These are phyloP conservation scores for Bipolaris victoriae DNA, from an alignment of 2,329 filamentous ascomycete species.

Conservation along the genomic window DNA sequence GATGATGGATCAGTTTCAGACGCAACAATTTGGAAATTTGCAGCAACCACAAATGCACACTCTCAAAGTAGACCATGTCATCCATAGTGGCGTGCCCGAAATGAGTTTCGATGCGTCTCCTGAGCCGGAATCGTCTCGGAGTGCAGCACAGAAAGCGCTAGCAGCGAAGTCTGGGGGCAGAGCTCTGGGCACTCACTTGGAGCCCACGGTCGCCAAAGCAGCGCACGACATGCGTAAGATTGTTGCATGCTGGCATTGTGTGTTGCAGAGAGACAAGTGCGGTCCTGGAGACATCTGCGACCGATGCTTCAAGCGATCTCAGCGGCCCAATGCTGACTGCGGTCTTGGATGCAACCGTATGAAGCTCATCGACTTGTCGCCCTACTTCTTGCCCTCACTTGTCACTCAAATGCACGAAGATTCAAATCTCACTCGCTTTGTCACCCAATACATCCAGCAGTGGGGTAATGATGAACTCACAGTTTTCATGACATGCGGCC, in stretches of 20 bases:
- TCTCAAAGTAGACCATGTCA: constrained; percentile 12
- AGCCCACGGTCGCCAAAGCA: constrained; percentile 47
- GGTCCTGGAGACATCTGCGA: constrained; percentile 49
- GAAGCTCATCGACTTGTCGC: constrained; percentile 53
- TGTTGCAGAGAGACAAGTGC: constrained; percentile 56
- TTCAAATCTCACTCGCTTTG: constrained; percentile 50
- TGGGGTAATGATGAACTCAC: constrained; percentile 49
- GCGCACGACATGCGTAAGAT: constrained; percentile 55
- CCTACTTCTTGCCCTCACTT: constrained; percentile 53
- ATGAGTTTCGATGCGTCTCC: constrained; percentile 33
- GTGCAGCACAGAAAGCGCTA: constrained; percentile 29
- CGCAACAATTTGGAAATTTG: constrained; percentile 16
- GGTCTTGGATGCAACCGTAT: constrained; percentile 55
- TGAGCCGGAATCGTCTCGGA: constrained; percentile 32
- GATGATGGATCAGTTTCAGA: constrained; percentile 26
- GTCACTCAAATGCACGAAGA: constrained; percentile 53
- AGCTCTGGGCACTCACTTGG: constrained; percentile 48
- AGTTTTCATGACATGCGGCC: constrained; percentile 53
- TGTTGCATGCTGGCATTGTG: constrained; percentile 57
- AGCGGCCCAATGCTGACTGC: constrained; percentile 48
- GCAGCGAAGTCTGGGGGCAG: constrained; percentile 45
- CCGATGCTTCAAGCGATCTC: constrained; percentile 48
- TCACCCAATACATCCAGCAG: constrained; percentile 47
- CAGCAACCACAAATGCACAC: constrained; percentile 8
- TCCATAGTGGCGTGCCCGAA: constrained; percentile 22